Conservation (phyloP, 345 rosid genomes). For the Erucastrum elatum region DNA sequence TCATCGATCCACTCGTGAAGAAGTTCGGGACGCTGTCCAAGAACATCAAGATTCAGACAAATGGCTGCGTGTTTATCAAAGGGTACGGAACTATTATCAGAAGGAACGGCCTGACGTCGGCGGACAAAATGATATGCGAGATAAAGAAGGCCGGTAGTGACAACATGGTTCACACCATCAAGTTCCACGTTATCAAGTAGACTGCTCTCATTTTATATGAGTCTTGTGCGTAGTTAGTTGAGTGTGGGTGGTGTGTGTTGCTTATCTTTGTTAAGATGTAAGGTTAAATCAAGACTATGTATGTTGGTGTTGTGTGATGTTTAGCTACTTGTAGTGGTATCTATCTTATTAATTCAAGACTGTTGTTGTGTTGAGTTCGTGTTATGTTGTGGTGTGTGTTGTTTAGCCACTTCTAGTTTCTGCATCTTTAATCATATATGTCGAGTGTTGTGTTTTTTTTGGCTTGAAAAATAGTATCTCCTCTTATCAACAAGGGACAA, state of each 20-base stretch:
- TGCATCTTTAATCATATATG: background rate
- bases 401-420: background rate
- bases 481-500: background rate
- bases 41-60: constrained; percentile 1
- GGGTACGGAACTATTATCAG: constrained; percentile 14
- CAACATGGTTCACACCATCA: constrained; percentile 27
- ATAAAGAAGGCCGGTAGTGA: constrained; percentile 2
- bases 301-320: background rate
- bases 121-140: constrained; percentile 23
- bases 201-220: constrained; percentile 1
- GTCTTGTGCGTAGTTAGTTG: background rate
- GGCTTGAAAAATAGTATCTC: background rate
- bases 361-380: no score
- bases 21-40: constrained; percentile 14
- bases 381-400: background rate
- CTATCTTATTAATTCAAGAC: no score
- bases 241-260: background rate
- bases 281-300: background rate
- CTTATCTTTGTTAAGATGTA: background rate
- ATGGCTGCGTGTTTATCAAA: constrained; percentile 18
- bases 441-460: background rate
- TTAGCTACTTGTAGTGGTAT: no score
- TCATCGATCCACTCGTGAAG: constrained; percentile 3
- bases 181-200: constrained; percentile 8
- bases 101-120: constrained; percentile 12